phyloP scores from a whole-genome alignment of 2,329 filamentous ascomycete species.

The Trichoderma sp. region DNA sequence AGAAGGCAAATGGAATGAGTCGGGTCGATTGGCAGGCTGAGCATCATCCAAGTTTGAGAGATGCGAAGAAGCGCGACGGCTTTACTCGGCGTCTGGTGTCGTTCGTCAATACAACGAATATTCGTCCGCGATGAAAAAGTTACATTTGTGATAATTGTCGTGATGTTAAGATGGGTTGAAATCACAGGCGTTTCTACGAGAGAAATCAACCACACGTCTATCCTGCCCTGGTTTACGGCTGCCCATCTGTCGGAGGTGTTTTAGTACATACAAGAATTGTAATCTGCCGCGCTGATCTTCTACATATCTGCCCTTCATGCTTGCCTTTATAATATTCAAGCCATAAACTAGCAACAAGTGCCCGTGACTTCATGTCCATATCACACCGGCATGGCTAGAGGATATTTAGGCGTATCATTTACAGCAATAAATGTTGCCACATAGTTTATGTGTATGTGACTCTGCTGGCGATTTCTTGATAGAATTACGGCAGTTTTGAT shows the following conservation, averaged over 20 bases:
- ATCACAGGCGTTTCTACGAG: neutral
- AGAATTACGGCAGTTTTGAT: neutral
- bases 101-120: slow-evolving; percentile 41
- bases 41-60: slow-evolving; percentile 32
- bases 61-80: slow-evolving; percentile 39
- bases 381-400: neutral
- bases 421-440: neutral
- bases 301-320: neutral
- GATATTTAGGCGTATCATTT: neutral
- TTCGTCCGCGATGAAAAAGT: slow-evolving; percentile 29
- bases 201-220: neutral
- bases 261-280: neutral
- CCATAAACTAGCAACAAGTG: neutral
- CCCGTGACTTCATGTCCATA: neutral
- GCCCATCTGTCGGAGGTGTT: neutral
- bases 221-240: neutral
- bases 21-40: slow-evolving; percentile 37
- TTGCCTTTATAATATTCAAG: neutral
- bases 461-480: neutral
- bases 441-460: neutral
- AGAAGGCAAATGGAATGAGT: slow-evolving; percentile 37
- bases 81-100: slow-evolving; percentile 42
- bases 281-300: neutral
- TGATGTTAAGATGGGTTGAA: neutral
- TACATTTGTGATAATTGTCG: neutral